A percentile compares a stretch with the other conserved stretches of the same genome.
phyloP scores from a whole-genome alignment of 257 asterid species.

The Primulina tabacum region DNA sequence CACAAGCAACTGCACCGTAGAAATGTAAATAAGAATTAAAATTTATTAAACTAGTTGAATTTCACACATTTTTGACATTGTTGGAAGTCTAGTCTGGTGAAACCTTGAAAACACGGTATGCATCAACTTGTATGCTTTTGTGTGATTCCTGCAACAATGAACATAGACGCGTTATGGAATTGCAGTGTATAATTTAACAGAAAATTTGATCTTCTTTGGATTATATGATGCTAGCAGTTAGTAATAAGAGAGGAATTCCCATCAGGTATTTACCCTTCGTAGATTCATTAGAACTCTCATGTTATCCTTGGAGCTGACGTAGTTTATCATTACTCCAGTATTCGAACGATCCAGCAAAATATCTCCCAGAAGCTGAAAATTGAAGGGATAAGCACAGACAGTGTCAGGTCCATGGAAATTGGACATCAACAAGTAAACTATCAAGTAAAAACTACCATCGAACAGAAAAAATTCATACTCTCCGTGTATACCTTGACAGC shows the following conservation, averaged over 20 bases:
- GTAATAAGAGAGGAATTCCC: too few relatives aligned
- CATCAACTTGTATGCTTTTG: slow-evolving; percentile 76
- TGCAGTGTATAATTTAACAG: too few relatives aligned
- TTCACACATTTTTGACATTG: not conserved
- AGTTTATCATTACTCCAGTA: slow-evolving; percentile 68
- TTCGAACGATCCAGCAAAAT: slow-evolving; percentile 86
- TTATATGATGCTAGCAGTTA: not conserved
- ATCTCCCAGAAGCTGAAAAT: slow-evolving; percentile 80
- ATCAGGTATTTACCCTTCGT: slow-evolving; percentile 54
- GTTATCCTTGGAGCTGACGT: too few relatives aligned
- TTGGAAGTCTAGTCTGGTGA: slow-evolving; percentile 5
- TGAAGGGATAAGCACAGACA: not conserved
- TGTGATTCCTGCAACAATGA: slow-evolving; percentile 66
- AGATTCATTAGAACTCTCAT: slow-evolving; percentile 86
- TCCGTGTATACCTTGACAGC: slow-evolving; percentile 64
- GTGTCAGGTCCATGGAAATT: not conserved
- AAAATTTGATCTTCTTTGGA: not conserved
- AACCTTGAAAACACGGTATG: slow-evolving; percentile 94
- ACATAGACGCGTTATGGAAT: not conserved
- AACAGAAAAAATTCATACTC: not conserved
- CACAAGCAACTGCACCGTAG: slow-evolving; percentile 53
- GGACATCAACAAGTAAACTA: not conserved
- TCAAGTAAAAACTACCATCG: not conserved
- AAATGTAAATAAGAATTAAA: not conserved
- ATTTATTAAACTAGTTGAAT: not conserved